Evolutionary conservation across 2,329 filamentous ascomycete species (phyloP), one percentile per base, ranked within the genome.

Genomic region (Penicillium sp.): DNA sequence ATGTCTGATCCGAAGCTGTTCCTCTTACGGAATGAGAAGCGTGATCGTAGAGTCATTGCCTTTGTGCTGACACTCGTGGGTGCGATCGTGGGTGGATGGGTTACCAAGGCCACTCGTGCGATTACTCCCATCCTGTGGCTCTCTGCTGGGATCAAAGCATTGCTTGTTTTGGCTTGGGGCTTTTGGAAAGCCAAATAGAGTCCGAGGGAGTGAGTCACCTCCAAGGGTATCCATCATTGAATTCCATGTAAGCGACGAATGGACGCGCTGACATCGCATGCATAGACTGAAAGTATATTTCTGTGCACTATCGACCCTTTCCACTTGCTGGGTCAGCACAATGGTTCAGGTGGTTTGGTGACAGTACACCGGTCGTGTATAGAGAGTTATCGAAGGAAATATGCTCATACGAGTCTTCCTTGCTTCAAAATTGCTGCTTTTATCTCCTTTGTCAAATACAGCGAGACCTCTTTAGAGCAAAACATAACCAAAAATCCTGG

Each of bases 1-100:
- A 60, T 67, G 47, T 68, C 66, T 1, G 66, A 68, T 16, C 63
- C 65, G 1, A 63, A 67, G 48, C 34, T 68, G 13, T 68, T 69
- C 16, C 42, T 66, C 10, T 11, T 66, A 21, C 60, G 57, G 18
- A 68, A 67, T 32, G 57, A 62, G 45, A 69, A 68, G 55, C 61
- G 67, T 8, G 63, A 69, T 47, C 62, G 66, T 7, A 56, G 65
- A 1, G n/a, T 67, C 3, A 51, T 66, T n/a, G 67, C 66, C 0
- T 67, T 69, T 39, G 49, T 63, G 1, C 16, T 68, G 27, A 67
- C 64, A 1, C 43, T 69, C 22, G 46, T 67, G 3, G 67, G 67
- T 1, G 67, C 67, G 3, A 66, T 69, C 34, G 44, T 63, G 3
- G 67, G 67, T 0, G 67, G 67, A 29, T 67, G 65, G 64, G 61